Conservation (phyloP, 169 alveolate species). For the Perkinsus chesapeaki region DNA sequence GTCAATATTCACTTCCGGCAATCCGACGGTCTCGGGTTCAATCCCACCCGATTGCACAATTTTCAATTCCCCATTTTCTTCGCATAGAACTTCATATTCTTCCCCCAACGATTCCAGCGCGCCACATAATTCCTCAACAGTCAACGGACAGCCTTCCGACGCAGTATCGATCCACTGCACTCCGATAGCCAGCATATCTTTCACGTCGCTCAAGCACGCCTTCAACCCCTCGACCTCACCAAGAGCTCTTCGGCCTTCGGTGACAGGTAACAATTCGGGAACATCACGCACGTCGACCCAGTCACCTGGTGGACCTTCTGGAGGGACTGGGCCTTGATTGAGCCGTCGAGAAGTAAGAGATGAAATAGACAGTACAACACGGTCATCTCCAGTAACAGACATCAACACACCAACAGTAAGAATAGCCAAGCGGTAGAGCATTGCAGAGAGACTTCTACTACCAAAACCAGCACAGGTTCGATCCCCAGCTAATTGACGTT, state of each 20-base stretch:
- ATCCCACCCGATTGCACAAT: background rate
- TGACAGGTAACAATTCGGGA: background rate
- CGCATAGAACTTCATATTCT: background rate
- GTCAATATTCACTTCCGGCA: background rate
- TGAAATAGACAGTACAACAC: background rate
- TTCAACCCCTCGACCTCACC: background rate
- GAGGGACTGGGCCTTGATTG: background rate
- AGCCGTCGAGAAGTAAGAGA: background rate
- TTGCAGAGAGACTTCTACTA: background rate
- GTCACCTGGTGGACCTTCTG: background rate
- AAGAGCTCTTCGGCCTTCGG: background rate
- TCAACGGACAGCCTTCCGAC: background rate
- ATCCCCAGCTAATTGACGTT: no score
- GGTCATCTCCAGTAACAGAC: background rate
- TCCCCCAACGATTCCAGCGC: background rate
- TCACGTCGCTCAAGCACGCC: background rate
- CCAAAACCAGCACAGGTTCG: no score
- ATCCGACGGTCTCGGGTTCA: background rate
- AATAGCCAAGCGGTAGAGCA: background rate
- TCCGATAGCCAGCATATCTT: background rate
- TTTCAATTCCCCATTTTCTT: background rate
- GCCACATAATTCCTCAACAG: background rate
- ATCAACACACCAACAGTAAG: background rate
- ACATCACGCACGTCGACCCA: background rate
- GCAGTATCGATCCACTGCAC: background rate